phyloP scores from a whole-genome alignment of 129 eudicot genomes.

The Tanacetum coccineum region DNA sequence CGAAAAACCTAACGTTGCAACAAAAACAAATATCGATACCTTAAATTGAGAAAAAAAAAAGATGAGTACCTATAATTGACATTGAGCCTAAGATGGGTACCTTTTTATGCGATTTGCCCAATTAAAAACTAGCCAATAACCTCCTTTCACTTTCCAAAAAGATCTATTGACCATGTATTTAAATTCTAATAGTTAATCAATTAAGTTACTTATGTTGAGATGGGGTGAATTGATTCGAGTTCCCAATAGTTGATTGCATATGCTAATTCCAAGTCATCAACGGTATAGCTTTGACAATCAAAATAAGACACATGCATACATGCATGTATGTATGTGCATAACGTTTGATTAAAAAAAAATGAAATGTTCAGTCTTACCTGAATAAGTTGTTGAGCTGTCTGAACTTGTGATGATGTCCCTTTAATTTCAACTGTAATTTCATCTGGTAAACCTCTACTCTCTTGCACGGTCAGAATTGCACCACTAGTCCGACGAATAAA shows the following conservation, averaged over 20 bases:
- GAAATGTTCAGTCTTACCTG: constrained; percentile 36
- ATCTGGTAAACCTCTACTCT: constrained; percentile 58
- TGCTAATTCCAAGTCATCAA: not conserved
- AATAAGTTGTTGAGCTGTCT: constrained; percentile 57
- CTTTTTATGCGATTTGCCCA: no score
- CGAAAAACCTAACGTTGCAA: no score
- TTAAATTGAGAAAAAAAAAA: no score
- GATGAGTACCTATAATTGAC: no score
- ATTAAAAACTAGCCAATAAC: no score
- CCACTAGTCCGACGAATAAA: constrained; percentile 53
- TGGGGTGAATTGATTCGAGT: not conserved
- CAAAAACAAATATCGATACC: no score
- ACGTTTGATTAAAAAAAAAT: not conserved
- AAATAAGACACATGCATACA: not conserved
- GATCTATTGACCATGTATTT: not conserved
- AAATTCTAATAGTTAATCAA: not conserved
- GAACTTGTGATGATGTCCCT: constrained; percentile 58
- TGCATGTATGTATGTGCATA: constrained; percentile 1
- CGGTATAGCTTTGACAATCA: not conserved
- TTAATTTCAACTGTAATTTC: constrained; percentile 80
- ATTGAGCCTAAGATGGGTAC: no score
- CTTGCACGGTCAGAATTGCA: constrained; percentile 59
- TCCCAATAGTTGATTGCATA: not conserved
- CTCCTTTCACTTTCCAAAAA: not conserved
- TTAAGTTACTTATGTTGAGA: not conserved